phyloP scores from a whole-genome alignment of 2,329 filamentous ascomycete species.

The Rhynchosporium graminicola region DNA sequence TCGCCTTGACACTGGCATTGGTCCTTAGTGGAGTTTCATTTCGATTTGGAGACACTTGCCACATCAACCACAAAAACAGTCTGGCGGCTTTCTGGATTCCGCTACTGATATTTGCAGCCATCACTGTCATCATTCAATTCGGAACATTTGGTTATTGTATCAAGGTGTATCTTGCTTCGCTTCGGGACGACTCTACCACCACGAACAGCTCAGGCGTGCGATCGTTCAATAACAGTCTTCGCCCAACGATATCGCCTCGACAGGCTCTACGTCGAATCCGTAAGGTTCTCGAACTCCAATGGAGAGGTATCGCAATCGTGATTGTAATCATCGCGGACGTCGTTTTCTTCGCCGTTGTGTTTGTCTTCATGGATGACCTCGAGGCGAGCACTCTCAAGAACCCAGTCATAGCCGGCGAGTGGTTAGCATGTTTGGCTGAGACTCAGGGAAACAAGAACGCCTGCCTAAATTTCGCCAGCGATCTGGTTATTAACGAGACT shows the following conservation, averaged over 20 bases:
- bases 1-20: slow-evolving; percentile 75
- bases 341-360: slow-evolving; percentile 89
- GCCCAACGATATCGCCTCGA: slow-evolving; percentile 69
- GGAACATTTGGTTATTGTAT: slow-evolving; percentile 89
- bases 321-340: slow-evolving; percentile 88
- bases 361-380: slow-evolving; percentile 82
- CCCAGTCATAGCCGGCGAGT: slow-evolving; percentile 56
- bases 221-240: slow-evolving; percentile 73
- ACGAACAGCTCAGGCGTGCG: slow-evolving; percentile 74
- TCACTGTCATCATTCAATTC: slow-evolving; percentile 79
- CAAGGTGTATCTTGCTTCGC: slow-evolving; percentile 86
- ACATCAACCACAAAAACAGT: slow-evolving; percentile 87
- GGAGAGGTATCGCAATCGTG: slow-evolving; percentile 89
- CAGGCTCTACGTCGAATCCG: slow-evolving; percentile 86
- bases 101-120: slow-evolving; percentile 72
- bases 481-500: slow-evolving; percentile 70
- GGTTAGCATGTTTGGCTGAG: slow-evolving; percentile 70
- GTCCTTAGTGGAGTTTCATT: slow-evolving; percentile 90
- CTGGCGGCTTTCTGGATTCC: slow-evolving; percentile 89
- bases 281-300: slow-evolving; percentile 87
- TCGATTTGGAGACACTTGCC: slow-evolving; percentile 85
- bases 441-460: slow-evolving; percentile 60
- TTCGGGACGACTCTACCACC: slow-evolving; percentile 70
- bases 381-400: slow-evolving; percentile 33
- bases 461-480: slow-evolving; percentile 63